Evolutionary conservation across 108 stramenopile species (phyloP).

Genomic region (Bacterosira constricta): DNA sequence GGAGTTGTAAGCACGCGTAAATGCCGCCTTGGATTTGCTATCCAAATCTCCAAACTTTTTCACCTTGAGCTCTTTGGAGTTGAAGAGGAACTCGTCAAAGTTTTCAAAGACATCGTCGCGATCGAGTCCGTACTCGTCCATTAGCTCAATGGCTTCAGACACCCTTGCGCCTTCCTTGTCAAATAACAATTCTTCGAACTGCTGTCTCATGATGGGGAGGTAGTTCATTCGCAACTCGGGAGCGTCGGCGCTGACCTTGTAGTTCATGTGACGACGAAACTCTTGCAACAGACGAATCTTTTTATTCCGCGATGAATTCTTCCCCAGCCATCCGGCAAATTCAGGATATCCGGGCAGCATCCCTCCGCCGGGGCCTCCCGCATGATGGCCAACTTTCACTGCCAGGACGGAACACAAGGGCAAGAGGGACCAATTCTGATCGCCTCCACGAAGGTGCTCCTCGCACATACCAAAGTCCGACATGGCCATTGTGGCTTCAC

Average conservation of each 20-base stretch:
- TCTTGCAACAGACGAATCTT: slow-evolving; percentile 83
- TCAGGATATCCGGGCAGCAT: slow-evolving; percentile 87
- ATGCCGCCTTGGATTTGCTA: slow-evolving; percentile 83
- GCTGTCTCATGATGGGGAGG: slow-evolving; percentile 71
- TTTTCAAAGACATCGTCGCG: slow-evolving; percentile 95
- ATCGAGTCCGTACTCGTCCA: slow-evolving; percentile 95
- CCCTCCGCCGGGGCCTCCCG: slow-evolving; percentile 78
- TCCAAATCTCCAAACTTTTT: slow-evolving; percentile 72
- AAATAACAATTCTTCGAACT: slow-evolving; percentile 63
- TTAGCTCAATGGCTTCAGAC: slow-evolving; percentile 71
- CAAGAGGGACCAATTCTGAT: slow-evolving; percentile 94
- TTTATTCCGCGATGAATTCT: slow-evolving; percentile 89
- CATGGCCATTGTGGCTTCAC: slow-evolving; percentile 82
- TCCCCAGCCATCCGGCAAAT: slow-evolving; percentile 96
- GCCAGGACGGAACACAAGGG: slow-evolving; percentile 78
- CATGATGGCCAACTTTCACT: slow-evolving; percentile 89
- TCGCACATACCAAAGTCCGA: slow-evolving; percentile 89
- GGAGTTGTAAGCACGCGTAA: slow-evolving; percentile 88
- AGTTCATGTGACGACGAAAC: slow-evolving; percentile 90
- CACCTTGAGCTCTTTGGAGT: slow-evolving; percentile 37
- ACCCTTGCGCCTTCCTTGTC: slow-evolving; percentile 52
- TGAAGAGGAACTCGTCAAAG: slow-evolving; percentile 76
- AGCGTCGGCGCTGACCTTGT: slow-evolving; percentile 64
- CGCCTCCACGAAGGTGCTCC: slow-evolving; percentile 78
- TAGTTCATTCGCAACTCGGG: slow-evolving; percentile 81